phyloP scores from a whole-genome alignment of 495 filamentous ascomycete genomes.

The Cetradonia linearis region DNA sequence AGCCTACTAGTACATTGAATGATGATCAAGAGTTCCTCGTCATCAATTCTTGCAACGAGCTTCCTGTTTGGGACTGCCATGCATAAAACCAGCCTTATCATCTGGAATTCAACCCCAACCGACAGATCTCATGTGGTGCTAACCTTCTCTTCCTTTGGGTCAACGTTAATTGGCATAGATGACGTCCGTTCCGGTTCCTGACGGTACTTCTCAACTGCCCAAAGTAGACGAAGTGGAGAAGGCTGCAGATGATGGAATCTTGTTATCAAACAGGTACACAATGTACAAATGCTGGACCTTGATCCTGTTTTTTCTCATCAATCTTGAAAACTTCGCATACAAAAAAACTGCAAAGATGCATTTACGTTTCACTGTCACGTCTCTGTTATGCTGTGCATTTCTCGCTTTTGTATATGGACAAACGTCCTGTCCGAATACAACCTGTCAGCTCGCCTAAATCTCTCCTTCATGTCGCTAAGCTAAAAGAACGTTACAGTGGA shows the following conservation, averaged over 20 bases:
- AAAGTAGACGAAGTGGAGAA: conserved; percentile 10
- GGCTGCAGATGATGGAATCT: conserved; percentile 1
- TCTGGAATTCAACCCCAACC: background rate
- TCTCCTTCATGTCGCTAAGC: background rate
- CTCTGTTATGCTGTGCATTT: conserved; percentile 1
- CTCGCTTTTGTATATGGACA: conserved; percentile 10
- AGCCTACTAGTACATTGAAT: background rate
- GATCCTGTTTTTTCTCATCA: background rate
- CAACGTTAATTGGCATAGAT: conserved; percentile 5
- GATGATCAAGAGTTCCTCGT: background rate
- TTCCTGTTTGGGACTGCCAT: conserved; percentile 13
- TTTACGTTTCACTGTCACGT: background rate
- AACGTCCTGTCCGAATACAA: conserved; percentile 15
- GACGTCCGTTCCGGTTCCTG: conserved; percentile 10
- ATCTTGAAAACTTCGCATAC: background rate
- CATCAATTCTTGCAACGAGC: conserved; percentile 13
- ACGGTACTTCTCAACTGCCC: conserved; percentile 4
- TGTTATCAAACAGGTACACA: conserved; percentile 1
- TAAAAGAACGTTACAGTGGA: background rate
- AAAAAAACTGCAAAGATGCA: conserved; percentile 1
- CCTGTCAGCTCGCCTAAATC: background rate
- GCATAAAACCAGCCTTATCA: conserved; percentile 11
- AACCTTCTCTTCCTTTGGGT: background rate
- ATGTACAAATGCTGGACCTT: conserved; percentile 4
- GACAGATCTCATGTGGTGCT: background rate